These are phyloP conservation scores for Sophora flavescens DNA, from an alignment of 306 rosid species.

Conservation along the genomic window DNA sequence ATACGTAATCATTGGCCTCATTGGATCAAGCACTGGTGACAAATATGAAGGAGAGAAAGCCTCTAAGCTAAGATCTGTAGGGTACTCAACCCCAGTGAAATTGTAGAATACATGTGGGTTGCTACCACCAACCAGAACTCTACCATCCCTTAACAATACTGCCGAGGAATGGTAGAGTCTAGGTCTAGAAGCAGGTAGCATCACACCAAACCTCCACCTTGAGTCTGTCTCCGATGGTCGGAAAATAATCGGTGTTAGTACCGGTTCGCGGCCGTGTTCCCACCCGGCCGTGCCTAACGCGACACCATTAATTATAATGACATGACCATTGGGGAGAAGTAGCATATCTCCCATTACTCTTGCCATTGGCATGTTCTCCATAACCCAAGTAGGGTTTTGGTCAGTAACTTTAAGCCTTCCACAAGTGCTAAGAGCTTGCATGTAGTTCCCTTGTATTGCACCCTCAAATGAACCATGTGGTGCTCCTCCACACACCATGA, in stretches of 20 bases:
- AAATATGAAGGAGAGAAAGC: constrained; percentile 80
- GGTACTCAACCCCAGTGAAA: constrained; percentile 68
- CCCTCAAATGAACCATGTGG: constrained; percentile 48
- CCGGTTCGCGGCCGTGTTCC: constrained; percentile 62
- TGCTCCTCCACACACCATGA: constrained; percentile 82
- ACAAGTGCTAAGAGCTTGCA: constrained; percentile 55
- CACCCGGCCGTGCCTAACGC: constrained; percentile 75
- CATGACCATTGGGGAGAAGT: constrained; percentile 68
- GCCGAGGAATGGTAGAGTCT: constrained; percentile 81
- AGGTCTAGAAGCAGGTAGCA: constrained; percentile 58
- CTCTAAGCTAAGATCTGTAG: constrained; percentile 80
- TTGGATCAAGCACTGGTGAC: constrained; percentile 20
- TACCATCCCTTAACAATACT: constrained; percentile 60
- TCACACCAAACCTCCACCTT: constrained; percentile 37
- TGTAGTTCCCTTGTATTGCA: constrained; percentile 46
- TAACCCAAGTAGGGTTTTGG: constrained; percentile 63
- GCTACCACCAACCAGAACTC: constrained; percentile 79
- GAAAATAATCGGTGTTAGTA: constrained; percentile 59
- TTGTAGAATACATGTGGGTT: constrained; percentile 70
- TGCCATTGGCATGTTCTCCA: constrained; percentile 76
- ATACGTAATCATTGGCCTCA: constrained; percentile 54
- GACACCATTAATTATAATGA: constrained; percentile 70
- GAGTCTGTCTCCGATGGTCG: constrained; percentile 25
- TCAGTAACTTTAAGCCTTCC: constrained; percentile 61
- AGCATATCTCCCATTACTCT: constrained; percentile 84